Base-by-base conservation (phyloP, 1,284 basidiomycete genomes). In the Sporisorium reilianum region DNA sequence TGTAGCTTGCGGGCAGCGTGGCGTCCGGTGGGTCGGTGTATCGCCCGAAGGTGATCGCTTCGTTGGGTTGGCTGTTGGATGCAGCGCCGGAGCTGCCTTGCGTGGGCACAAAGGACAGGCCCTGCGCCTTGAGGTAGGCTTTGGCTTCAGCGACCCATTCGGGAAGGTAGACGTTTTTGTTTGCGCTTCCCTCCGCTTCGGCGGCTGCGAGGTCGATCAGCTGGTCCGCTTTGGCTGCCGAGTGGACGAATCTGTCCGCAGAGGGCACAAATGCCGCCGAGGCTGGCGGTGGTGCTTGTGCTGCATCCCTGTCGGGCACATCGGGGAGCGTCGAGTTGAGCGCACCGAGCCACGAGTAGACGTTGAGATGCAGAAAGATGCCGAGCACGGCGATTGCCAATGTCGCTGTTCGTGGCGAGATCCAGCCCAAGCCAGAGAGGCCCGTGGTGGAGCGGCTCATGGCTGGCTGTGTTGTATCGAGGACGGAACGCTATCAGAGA, bases 301-400 rank as follows among this genome's bases (percentile, higher is more conserved):
- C 26, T 12, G n/a, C 7, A 12, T 12, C 53, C 49, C 66, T 28
- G n/a, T 66, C 45, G 0, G 78, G 76, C 30, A 77, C 68, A 30
- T 72, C 67, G 23, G 78, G 76, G 0, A 80, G 45, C 8, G 65
- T 64, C 5, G 76, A 52, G 3, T 42, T 58, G 36, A 80, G 62
- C 41, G 69, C 28, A 23, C 65, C 67, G 2, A 78, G 55, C 69
- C 67, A 73, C 22, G 68, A 66, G 56, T 61, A 77, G 32, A 60
- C 55, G 40, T 75, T 79, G 49, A 77, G 57, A 28, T 80, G 78
- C 20, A 72, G 50, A 36, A 77, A 18, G 50, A 80, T 71, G 50
- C 77, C 78, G 12, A 77, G 51, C 11, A 74, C n/a, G 2, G 78
- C 78, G n/a, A 80, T 67, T 3, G 74, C 58, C 8, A 80, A 40